phyloP scores from a whole-genome alignment of 2,329 filamentous ascomycete species.

The Zalaria sp. region DNA sequence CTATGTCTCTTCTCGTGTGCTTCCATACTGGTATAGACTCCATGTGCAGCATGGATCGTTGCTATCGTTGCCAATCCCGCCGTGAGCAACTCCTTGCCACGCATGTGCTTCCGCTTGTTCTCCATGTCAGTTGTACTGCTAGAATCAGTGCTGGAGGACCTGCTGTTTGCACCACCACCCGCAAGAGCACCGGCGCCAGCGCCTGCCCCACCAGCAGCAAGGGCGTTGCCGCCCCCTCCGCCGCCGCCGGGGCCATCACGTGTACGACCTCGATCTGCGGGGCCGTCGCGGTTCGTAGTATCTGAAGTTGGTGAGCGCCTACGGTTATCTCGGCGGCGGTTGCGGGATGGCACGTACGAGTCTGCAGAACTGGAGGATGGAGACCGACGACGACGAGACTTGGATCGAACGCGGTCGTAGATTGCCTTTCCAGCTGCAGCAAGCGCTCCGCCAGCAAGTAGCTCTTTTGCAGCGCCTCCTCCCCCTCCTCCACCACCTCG shows the following conservation, averaged over 20 bases:
- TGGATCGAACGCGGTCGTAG: constrained; percentile 41
- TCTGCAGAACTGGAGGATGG: constrained; percentile 32
- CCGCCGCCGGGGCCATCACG: constrained; percentile 19
- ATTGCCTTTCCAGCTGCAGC: constrained; percentile 37
- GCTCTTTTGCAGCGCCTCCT: constrained; percentile 31
- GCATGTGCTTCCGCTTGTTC: constrained; percentile 47
- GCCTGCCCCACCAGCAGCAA: constrained; percentile 24
- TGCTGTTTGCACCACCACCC: constrained; percentile 5
- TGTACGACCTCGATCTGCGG: constrained; percentile 16
- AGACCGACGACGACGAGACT: constrained; percentile 34
- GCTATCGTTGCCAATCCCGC: constrained; percentile 53
- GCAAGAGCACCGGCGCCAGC: constrained; percentile 20
- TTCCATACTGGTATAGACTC: constrained; percentile 48
- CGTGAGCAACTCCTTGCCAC: constrained; percentile 51
- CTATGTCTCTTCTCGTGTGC: constrained; percentile 47
- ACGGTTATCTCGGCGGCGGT: constrained; percentile 22
- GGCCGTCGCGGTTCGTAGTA: constrained; percentile 21
- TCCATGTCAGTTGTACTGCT: constrained; percentile 41
- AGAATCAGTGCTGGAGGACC: constrained; percentile 11
- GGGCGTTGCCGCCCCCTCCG: constrained; percentile 26
- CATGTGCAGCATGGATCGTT: constrained; percentile 55
- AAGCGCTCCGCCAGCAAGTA: constrained; percentile 34
- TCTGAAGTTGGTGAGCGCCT: constrained; percentile 24
- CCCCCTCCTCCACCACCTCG: constrained; percentile 31
- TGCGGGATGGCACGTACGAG: constrained; percentile 37